Evolutionary conservation across 129 eudicot species (phyloP).

Genomic region (Helichrysum umbraculigerum): DNA sequence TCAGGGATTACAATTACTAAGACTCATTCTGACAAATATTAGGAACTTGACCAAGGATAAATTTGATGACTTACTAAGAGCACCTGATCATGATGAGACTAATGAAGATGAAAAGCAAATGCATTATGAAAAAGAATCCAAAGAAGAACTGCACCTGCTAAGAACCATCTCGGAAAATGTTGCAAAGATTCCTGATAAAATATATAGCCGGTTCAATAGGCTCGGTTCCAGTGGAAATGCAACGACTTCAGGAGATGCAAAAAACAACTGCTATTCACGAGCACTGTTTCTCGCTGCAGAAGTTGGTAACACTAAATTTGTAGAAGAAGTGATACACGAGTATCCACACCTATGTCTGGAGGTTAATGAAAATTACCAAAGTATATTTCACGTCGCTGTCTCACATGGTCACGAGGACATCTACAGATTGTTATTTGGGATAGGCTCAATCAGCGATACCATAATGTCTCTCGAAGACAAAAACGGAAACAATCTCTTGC

Average conservation of each 20-base stretch:
- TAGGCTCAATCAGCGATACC: background rate
- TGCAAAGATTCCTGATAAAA: background rate
- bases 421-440: background rate
- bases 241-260: background rate
- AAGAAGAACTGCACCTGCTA: background rate
- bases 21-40: background rate
- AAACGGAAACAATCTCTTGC: background rate
- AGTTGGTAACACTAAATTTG: background rate
- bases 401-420: background rate
- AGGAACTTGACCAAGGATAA: background rate
- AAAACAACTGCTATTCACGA: background rate
- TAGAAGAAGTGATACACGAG: background rate
- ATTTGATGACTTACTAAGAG: background rate
- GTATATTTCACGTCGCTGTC: background rate
- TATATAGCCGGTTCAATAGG: background rate
- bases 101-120: background rate
- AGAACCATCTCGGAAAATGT: background rate
- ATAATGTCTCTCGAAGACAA: background rate
- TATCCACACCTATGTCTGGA: background rate
- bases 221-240: background rate
- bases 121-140: background rate
- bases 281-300: background rate
- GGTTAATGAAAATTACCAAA: background rate
- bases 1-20: background rate
- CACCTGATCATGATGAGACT: background rate